These are phyloP conservation scores for Rheum nobile DNA, from an alignment of 148 eudicot genomes.

Conservation along the genomic window DNA sequence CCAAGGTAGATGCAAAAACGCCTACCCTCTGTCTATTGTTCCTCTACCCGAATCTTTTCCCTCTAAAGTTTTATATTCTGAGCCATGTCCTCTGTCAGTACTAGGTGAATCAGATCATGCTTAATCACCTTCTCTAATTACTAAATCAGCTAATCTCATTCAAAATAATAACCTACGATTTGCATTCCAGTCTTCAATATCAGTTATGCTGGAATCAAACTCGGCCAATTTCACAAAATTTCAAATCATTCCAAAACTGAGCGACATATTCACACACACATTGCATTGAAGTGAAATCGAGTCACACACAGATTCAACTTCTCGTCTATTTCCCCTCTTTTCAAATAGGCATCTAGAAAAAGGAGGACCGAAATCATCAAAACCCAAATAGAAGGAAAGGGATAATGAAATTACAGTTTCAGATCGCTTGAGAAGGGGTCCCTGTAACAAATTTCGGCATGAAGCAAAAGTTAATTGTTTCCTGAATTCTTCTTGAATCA, in stretches of 20 bases:
- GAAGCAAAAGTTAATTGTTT: conserved; percentile 76
- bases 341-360: not conserved
- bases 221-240: not conserved
- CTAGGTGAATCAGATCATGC: too few relatives aligned
- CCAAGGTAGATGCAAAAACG: too few relatives aligned
- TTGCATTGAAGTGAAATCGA: not conserved
- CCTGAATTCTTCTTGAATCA: conserved; percentile 34
- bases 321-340: not conserved
- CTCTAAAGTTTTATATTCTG: too few relatives aligned
- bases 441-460: conserved; percentile 71
- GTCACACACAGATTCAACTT: not conserved
- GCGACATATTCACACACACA: not conserved
- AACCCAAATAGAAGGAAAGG: not conserved
- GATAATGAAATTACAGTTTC: conserved; percentile 53
- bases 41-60: too few relatives aligned
- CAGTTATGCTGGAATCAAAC: not conserved
- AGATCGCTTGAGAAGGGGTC: conserved; percentile 94
- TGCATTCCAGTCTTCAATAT: not conserved
- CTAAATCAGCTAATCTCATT: not conserved
- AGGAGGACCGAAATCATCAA: not conserved
- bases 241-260: not conserved
- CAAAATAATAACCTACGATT: not conserved
- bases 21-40: too few relatives aligned
- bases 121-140: too few relatives aligned
- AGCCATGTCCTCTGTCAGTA: too few relatives aligned